phyloP scores from a whole-genome alignment of 768 basidiomycete species.

The Neoboletus brunneissimus region DNA sequence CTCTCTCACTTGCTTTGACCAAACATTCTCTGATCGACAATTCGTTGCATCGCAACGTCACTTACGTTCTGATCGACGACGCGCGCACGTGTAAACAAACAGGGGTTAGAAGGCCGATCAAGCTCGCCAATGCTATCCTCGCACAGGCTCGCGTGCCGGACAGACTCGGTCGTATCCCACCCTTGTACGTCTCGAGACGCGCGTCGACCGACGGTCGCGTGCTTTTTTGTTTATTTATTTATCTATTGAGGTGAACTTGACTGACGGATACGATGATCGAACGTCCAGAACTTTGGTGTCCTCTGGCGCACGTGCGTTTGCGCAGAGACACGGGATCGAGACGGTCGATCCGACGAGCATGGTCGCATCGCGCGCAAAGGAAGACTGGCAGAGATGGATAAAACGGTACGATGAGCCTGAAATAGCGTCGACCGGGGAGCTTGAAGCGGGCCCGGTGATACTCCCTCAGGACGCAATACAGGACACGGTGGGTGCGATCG shows the following conservation, averaged over 20 bases:
- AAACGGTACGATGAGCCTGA: conserved; percentile 31
- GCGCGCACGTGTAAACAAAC: neutral
- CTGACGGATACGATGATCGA: neutral
- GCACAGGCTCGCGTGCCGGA: conserved; percentile 48
- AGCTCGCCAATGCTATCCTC: conserved; percentile 54
- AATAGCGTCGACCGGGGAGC: conserved; percentile 6
- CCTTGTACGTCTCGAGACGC: conserved; percentile 46
- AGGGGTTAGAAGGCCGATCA: conserved; percentile 74
- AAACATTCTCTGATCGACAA: neutral
- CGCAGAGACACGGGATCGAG: conserved; percentile 29
- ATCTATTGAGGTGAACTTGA: neutral
- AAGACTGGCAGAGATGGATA: conserved; percentile 65
- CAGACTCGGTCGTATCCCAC: conserved; percentile 63
- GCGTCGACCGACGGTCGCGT: neutral
- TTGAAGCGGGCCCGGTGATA: neutral
- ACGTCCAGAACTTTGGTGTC: conserved; percentile 56
- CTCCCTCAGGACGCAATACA: conserved; percentile 43
- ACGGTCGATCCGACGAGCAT: conserved; percentile 45
- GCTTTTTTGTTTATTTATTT: neutral
- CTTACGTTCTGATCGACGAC: neutral
- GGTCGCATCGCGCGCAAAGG: conserved; percentile 45
- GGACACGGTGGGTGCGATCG: conserved; percentile 83
- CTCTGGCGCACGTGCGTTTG: conserved; percentile 60
- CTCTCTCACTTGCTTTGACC: neutral
- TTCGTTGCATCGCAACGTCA: neutral